phyloP scores from a whole-genome alignment of 345 rosid genomes.

The Balakata baccata region DNA sequence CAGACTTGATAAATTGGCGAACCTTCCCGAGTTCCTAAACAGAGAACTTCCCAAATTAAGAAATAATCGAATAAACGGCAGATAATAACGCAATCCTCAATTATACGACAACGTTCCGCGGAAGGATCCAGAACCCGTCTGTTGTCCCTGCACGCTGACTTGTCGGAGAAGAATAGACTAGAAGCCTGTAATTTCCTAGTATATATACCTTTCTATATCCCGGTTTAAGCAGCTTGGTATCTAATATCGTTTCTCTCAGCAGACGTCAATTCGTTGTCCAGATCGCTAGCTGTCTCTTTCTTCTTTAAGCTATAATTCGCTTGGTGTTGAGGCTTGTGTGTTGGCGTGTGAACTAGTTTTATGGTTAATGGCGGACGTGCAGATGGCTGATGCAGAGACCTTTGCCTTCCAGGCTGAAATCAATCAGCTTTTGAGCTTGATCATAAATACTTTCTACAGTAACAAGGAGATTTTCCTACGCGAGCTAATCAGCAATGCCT shows the following conservation, averaged over 20 bases:
- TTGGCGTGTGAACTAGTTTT: background rate
- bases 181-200: slow-evolving; percentile 11
- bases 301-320: too few species aligned
- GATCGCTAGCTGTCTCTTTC: background rate
- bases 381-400: slow-evolving; percentile 80
- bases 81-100: background rate
- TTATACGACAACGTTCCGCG: slow-evolving; percentile 33
- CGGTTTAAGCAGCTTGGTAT: accelerated
- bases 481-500: slow-evolving; percentile 59
- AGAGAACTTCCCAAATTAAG: background rate
- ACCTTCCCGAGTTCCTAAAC: slow-evolving; percentile 13
- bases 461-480: slow-evolving; percentile 85
- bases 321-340: background rate
- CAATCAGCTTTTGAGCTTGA: slow-evolving; percentile 72
- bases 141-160: background rate
- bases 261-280: background rate
- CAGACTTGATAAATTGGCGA: slow-evolving; percentile 8
- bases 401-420: slow-evolving; percentile 88
- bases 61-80: background rate
- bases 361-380: slow-evolving; percentile 54
- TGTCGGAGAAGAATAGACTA: slow-evolving; percentile 43
- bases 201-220: slow-evolving; percentile 16
- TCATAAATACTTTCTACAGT: slow-evolving; percentile 87
- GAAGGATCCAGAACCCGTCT: slow-evolving; percentile 55
- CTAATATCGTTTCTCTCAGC: background rate